Base-by-base conservation (phyloP, 2,329 filamentous ascomycete genomes). In the Colletotrichum sidae region DNA sequence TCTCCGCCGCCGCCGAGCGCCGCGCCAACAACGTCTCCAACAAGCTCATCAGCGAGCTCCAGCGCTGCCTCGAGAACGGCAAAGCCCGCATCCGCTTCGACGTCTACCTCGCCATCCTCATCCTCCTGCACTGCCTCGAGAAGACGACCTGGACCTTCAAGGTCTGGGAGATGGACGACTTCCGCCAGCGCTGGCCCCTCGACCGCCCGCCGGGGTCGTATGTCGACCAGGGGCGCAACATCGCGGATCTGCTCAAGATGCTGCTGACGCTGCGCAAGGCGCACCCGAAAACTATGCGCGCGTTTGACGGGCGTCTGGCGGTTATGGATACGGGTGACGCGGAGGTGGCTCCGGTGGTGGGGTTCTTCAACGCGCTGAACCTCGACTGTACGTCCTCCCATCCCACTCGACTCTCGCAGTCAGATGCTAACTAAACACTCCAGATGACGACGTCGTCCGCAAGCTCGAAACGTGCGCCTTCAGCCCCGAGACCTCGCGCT, bases 121-220 rank as follows among this genome's bases (percentile, higher is more conserved):
- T 90, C 58, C 84, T 90, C 67, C 82, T 90, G 52, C 89, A 89
- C 71, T 89, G 87, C 69, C 81, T 90, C 12, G 88, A 91, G 72
- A 90, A 90, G 76, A 88, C 87, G 0, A 90, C 88, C 0, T 91
- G 88, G 88, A 85, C 86, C 1, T 90, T 90, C 77, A 89, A 89
- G 68, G 87, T 86, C 2, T 91, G 88, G 87, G 87, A 90, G 70
- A 86, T 90, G 72, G 83, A 87, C 60, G 84, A 85, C 54, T 81
- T 89, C 34, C 82, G 85, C 2, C 81, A 82, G 1, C 82, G 83
- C 47, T 90, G 88, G 88, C 88, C 88, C 4, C 79, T 90, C 3
- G 86, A 88, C 71, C 75, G 79, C 42, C 83, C 84, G 8, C 88
- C 88, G 0, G 77, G 79, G 54, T 79, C 80, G 55, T 90, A 86